These are phyloP conservation scores for Hylodesmum podocarpum DNA, from an alignment of 306 rosid genomes.

Conservation along the genomic window DNA sequence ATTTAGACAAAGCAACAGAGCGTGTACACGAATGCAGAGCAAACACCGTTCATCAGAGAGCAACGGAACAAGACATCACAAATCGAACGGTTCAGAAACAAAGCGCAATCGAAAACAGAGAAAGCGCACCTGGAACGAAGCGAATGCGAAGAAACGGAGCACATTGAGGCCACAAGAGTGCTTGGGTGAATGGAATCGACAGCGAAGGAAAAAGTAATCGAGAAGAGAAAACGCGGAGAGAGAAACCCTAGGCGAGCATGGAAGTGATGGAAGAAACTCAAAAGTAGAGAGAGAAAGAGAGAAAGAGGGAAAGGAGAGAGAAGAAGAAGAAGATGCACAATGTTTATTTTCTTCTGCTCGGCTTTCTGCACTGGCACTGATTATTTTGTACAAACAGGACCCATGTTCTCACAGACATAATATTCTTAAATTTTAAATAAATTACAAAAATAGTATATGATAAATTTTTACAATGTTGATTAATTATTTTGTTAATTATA, in stretches of 20 bases:
- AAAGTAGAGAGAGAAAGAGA: constrained; percentile 28
- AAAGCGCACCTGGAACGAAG: constrained; percentile 43
- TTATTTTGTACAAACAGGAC: constrained; percentile 54
- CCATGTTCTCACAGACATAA: constrained; percentile 28
- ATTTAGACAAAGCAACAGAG: constrained; percentile 24
- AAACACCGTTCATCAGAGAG: not conserved
- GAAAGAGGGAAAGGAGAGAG: not conserved
- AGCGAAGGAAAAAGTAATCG: constrained; percentile 16
- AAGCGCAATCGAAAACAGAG: constrained; percentile 33
- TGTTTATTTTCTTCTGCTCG: constrained; percentile 23
- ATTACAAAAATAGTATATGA: not conserved
- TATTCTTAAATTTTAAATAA: not conserved
- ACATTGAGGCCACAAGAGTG: constrained; percentile 34
- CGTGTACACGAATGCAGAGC: not conserved
- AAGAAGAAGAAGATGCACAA: constrained; percentile 30
- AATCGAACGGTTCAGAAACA: not conserved
- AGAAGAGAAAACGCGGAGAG: not conserved
- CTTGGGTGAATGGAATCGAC: not conserved
- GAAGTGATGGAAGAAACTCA: constrained; percentile 19
- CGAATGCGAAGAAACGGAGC: not conserved
- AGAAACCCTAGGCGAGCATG: constrained; percentile 49
- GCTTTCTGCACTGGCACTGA: constrained; percentile 68
- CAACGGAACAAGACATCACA: not conserved
- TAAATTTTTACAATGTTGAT: not conserved
- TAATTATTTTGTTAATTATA: not conserved